These are phyloP conservation scores for Nasturtium officinale DNA, from an alignment of 345 rosid species.

Conservation along the genomic window DNA sequence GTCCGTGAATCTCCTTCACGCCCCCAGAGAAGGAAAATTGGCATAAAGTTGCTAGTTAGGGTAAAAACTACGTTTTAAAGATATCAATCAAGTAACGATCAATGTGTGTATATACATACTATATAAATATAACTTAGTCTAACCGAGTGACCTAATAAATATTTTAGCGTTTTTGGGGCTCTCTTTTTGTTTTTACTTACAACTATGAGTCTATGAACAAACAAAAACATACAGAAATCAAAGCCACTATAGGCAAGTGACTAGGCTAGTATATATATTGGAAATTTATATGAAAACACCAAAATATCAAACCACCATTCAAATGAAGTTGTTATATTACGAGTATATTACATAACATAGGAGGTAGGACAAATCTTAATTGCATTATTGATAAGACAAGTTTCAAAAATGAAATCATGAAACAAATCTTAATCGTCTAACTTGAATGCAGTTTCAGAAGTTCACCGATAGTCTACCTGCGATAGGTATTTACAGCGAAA, in stretches of 20 bases:
- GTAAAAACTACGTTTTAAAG: background rate
- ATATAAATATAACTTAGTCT: background rate
- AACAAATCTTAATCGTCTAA: background rate
- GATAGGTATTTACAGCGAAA: background rate
- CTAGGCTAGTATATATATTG: no score
- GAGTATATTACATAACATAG: background rate
- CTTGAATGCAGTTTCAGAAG: background rate
- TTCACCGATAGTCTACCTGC: no score
- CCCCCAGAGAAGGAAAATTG: background rate
- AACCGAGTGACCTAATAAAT: background rate
- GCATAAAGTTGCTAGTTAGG: background rate
- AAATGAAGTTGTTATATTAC: background rate
- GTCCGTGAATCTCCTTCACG: conserved; percentile 4
- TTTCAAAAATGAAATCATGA: no score
- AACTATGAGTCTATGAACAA: no score
- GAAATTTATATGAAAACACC: background rate
- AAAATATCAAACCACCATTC: background rate
- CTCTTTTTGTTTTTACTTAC: background rate
- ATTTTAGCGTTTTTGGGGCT: background rate
- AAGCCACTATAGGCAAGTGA: background rate
- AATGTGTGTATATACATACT: background rate
- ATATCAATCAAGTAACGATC: background rate
- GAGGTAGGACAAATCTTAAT: background rate
- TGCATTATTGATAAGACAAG: no score
- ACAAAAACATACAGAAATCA: background rate